These are phyloP conservation scores for Zasmidium cellare DNA, from an alignment of 2,329 filamentous ascomycete genomes.

Conservation along the genomic window DNA sequence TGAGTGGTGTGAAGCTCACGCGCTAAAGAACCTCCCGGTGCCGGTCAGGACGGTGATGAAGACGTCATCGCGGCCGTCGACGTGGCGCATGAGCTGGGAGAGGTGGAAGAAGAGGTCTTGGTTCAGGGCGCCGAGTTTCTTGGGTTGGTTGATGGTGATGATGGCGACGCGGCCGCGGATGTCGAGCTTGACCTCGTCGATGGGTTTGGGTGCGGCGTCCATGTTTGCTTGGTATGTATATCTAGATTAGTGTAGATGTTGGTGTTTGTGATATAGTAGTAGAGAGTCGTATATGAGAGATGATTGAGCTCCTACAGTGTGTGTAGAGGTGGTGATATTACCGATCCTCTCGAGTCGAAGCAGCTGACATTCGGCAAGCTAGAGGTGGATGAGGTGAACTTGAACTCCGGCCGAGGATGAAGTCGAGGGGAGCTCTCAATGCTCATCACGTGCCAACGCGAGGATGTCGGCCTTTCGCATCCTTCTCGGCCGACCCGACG, in stretches of 20 bases:
- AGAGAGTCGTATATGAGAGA: background rate
- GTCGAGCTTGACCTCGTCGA: slow-evolving; percentile 44
- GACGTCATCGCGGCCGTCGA: slow-evolving; percentile 77
- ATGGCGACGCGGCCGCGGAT: slow-evolving; percentile 72
- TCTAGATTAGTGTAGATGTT: background rate
- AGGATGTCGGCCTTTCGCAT: too few species aligned
- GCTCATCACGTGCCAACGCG: too few species aligned
- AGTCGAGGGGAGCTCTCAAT: too few species aligned
- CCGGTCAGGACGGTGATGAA: slow-evolving; percentile 82
- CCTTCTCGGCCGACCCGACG: too few species aligned
- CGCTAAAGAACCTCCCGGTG: slow-evolving; percentile 81
- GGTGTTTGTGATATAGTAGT: background rate
- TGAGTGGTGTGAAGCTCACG: slow-evolving; percentile 67
- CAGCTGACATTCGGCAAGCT: slow-evolving; percentile 2
- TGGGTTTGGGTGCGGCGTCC: slow-evolving; percentile 20
- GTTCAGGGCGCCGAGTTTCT: slow-evolving; percentile 83
- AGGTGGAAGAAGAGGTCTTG: slow-evolving; percentile 66
- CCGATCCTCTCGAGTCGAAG: slow-evolving; percentile 1
- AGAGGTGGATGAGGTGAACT: background rate
- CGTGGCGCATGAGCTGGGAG: slow-evolving; percentile 69
- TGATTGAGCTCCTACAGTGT: background rate
- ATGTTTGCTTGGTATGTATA: slow-evolving; percentile 5
- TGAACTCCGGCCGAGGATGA: background rate
- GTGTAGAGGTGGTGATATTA: background rate
- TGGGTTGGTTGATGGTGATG: slow-evolving; percentile 80